phyloP scores from a whole-genome alignment of 352 stramenopile species.

The Phytophthora citricola region DNA sequence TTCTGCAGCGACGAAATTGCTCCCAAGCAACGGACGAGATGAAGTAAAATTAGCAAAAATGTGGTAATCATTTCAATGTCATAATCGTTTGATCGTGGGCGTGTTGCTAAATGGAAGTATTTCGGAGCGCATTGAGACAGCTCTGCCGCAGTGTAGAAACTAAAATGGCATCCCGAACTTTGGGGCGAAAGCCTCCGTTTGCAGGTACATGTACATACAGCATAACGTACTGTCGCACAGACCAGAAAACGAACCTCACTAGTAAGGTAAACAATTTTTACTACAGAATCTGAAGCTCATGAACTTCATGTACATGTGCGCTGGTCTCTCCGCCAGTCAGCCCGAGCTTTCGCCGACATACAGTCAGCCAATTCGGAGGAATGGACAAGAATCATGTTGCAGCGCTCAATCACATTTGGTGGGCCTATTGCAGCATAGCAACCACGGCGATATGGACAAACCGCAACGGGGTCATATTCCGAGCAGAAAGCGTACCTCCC shows the following conservation, averaged over 20 bases:
- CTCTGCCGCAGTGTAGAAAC: too few relatives aligned
- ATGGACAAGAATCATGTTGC: too few relatives aligned
- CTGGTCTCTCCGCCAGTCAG: too few relatives aligned
- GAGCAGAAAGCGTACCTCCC: too few relatives aligned
- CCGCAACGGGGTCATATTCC: not conserved
- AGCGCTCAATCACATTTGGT: too few relatives aligned
- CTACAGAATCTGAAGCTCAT: not conserved
- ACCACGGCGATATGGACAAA: not conserved
- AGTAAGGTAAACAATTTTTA: slow-evolving; percentile 2
- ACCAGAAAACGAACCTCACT: slow-evolving; percentile 5
- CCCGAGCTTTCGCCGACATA: too few relatives aligned
- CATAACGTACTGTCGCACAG: slow-evolving; percentile 7
- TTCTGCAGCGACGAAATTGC: not conserved
- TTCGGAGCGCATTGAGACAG: too few relatives aligned
- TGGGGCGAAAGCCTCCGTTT: too few relatives aligned
- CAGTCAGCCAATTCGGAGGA: too few relatives aligned
- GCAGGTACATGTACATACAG: not conserved
- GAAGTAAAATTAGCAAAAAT: slow-evolving; percentile 17
- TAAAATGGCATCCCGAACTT: too few relatives aligned
- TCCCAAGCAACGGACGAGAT: slow-evolving; percentile 8
- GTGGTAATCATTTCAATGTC: slow-evolving; percentile 9
- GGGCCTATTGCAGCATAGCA: not conserved
- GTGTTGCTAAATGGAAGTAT: slow-evolving; percentile 1
- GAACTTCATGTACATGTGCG: too few relatives aligned
- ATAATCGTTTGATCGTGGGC: slow-evolving; percentile 2